These are phyloP conservation scores for Diaporthe sp. DNA, from an alignment of 2,329 filamentous ascomycete genomes.

Conservation along the genomic window DNA sequence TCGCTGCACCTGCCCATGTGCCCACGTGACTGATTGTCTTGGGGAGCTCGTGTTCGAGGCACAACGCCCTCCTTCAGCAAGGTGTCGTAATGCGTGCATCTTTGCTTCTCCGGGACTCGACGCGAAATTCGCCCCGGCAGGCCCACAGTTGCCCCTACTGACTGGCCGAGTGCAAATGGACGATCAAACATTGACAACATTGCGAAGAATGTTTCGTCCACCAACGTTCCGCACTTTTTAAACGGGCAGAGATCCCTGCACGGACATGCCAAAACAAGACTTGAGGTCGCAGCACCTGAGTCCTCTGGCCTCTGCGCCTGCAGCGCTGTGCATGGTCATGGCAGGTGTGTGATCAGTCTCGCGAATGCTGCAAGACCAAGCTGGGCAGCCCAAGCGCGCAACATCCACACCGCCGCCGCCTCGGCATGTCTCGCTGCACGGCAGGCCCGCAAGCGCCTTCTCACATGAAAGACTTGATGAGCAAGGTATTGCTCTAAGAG, in stretches of 20 bases:
- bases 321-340: slow-evolving; percentile 27
- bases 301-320: slow-evolving; percentile 18
- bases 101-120: not conserved
- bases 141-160: slow-evolving; percentile 8
- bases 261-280: slow-evolving; percentile 16
- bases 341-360: slow-evolving; percentile 31
- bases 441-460: slow-evolving; percentile 9
- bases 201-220: slow-evolving; percentile 34
- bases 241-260: slow-evolving; percentile 23
- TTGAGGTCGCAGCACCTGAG: slow-evolving; percentile 19
- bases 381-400: slow-evolving; percentile 37
- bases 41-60: slow-evolving; percentile 3
- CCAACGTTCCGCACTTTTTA: slow-evolving; percentile 3
- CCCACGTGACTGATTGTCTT: slow-evolving; percentile 13
- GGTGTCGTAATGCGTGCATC: slow-evolving; percentile 8
- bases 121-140: not conserved
- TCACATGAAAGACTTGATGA: slow-evolving; percentile 15
- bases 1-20: not conserved
- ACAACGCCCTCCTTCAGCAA: not conserved
- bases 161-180: slow-evolving; percentile 4
- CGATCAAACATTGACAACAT: slow-evolving; percentile 37
- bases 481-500: too few species aligned
- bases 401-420: slow-evolving; percentile 37
- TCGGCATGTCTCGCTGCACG: slow-evolving; percentile 32
- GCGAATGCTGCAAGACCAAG: slow-evolving; percentile 34